A percentile compares a stretch with the other conserved stretches of the same genome.
Evolutionary conservation across 2,329 filamentous ascomycete genomes (phyloP).

Genomic region (Fusarium sp.): DNA sequence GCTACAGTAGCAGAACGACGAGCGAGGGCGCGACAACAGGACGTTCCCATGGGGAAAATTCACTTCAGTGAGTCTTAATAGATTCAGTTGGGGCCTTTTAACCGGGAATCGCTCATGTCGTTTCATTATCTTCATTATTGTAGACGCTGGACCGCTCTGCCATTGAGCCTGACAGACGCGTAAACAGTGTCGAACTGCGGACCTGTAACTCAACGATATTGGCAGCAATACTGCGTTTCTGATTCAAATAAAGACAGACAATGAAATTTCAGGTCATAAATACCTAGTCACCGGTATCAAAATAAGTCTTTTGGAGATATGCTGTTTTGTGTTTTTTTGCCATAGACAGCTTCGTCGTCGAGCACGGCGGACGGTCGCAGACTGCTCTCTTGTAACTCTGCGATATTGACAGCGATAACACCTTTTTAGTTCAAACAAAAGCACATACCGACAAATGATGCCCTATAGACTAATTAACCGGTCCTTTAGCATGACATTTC

Average conservation of each 20-base stretch:
- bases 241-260: fast-evolving
- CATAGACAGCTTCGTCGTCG: background rate
- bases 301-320: too few species aligned
- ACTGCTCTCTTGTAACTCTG: background rate
- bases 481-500: background rate
- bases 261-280: background rate
- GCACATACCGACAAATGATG: fast-evolving
- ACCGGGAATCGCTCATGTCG: fast-evolving
- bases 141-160: background rate
- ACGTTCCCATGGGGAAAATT: fast-evolving
- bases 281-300: too few species aligned
- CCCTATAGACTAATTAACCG: too few species aligned
- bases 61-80: fast-evolving
- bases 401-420: background rate
- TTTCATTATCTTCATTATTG: background rate
- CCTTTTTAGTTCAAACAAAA: too few species aligned
- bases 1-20: too few species aligned
- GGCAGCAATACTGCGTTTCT: fast-evolving
- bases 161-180: background rate
- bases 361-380: fast-evolving
- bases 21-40: background rate
- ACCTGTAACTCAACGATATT: background rate
- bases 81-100: fast-evolving
- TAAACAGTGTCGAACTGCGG: background rate
- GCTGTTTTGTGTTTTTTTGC: background rate